A percentile compares a stretch with the other conserved stretches of the same genome.
These are phyloP conservation scores for Boletus semigastroideus DNA, from an alignment of 1,284 basidiomycete genomes.

Conservation along the genomic window DNA sequence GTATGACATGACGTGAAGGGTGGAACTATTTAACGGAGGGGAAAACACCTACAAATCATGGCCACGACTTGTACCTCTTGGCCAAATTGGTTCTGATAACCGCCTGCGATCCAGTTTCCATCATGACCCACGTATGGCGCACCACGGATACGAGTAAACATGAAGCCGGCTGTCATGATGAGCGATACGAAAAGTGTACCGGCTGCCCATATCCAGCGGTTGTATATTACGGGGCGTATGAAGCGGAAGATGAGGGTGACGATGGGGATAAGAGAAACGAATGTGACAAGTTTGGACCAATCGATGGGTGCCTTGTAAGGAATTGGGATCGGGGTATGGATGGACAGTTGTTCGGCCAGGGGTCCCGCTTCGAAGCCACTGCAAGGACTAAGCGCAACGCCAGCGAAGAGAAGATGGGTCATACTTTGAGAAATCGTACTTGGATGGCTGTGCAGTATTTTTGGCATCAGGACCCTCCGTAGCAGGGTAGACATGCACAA, in stretches of 20 bases:
- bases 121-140: slow-evolving; percentile 70
- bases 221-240: slow-evolving; percentile 69
- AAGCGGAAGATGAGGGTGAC: slow-evolving; percentile 54
- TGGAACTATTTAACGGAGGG: not conserved
- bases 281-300: slow-evolving; percentile 56
- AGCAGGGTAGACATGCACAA: slow-evolving; percentile 77
- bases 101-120: slow-evolving; percentile 82
- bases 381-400: slow-evolving; percentile 11
- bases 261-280: slow-evolving; percentile 43
- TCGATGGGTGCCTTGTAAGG: slow-evolving; percentile 74
- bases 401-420: slow-evolving; percentile 15
- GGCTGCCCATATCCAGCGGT: slow-evolving; percentile 79
- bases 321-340: slow-evolving; percentile 69
- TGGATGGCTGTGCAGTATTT: slow-evolving; percentile 55
- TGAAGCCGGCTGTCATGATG: slow-evolving; percentile 88
- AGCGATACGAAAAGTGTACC: slow-evolving; percentile 66
- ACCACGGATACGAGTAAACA: slow-evolving; percentile 94
- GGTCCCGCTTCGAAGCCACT: slow-evolving; percentile 81
- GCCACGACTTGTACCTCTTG: slow-evolving; percentile 91
- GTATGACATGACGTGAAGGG: slow-evolving; percentile 8
- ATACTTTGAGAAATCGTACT: slow-evolving; percentile 80
- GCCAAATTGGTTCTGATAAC: slow-evolving; percentile 90
- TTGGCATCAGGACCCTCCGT: slow-evolving; percentile 64
- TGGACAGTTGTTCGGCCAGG: slow-evolving; percentile 74
- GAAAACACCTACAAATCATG: slow-evolving; percentile 71